Conservation (phyloP, 2,329 filamentous ascomycete species). For the Grosmannia clavigera region DNA sequence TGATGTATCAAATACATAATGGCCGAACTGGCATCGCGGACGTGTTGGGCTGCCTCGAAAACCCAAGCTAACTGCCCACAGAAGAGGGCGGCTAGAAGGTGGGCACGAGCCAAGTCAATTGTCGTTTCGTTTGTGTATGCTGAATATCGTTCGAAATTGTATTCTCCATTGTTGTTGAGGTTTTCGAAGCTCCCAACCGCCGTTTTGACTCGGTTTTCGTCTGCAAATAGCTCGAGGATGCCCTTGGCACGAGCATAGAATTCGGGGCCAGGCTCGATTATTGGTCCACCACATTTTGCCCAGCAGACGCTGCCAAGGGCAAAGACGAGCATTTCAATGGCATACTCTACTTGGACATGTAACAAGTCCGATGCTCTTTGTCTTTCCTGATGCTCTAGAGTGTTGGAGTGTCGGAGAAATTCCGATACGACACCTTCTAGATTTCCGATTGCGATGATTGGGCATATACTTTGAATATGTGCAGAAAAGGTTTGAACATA, state of each 20-base stretch:
- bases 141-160: background rate
- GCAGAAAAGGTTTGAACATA: constrained; percentile 3
- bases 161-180: background rate
- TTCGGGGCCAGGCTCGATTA: constrained; percentile 3
- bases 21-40: constrained; percentile 3
- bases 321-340: constrained; percentile 9
- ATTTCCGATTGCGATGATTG: constrained; percentile 3
- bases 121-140: background rate
- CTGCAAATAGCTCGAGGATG: constrained; percentile 1
- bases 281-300: constrained; percentile 4
- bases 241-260: constrained; percentile 7
- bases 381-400: background rate
- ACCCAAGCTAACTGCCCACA: constrained; percentile 10
- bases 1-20: constrained; percentile 4
- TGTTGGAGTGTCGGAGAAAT: background rate
- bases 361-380: background rate
- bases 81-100: constrained; percentile 10
- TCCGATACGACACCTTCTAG: background rate
- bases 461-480: constrained; percentile 8
- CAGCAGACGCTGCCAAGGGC: constrained; percentile 9
- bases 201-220: no score
- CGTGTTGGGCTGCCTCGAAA: constrained; percentile 5
- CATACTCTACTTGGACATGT: background rate
- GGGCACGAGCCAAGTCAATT: constrained; percentile 8
- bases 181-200: no score